A percentile compares a stretch with the other conserved stretches of the same genome.
Conservation (phyloP, 345 rosid genomes). For the Ceriops zippeliana region DNA sequence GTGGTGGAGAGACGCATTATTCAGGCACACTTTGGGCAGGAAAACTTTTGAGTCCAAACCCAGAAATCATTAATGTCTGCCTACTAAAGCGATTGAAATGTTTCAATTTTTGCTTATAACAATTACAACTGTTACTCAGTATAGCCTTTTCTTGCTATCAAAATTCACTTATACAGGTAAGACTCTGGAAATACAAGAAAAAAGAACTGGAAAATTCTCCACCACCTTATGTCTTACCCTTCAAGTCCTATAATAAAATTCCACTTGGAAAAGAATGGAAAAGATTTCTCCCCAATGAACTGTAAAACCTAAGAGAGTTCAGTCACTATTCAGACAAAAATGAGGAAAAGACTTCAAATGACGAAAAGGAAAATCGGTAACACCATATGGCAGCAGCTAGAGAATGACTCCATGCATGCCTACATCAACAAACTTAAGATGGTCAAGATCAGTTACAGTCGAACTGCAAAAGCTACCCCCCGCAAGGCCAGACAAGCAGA, state of each 20-base stretch:
- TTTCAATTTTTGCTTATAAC: constrained; percentile 34
- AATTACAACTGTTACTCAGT: constrained; percentile 47
- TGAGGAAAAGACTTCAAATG: constrained; percentile 19
- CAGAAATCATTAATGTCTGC: constrained; percentile 1
- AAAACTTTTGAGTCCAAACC: too few species aligned
- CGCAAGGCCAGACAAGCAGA: constrained; percentile 36
- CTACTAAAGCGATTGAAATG: constrained; percentile 27
- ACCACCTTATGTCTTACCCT: constrained; percentile 42
- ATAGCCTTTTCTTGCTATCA: constrained; percentile 50
- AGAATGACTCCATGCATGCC: constrained; percentile 39
- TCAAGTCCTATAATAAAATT: constrained; percentile 31
- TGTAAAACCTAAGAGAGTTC: constrained; percentile 28
- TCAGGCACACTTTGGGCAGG: too few species aligned
- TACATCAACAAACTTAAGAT: constrained; percentile 43
- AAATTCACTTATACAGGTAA: constrained; percentile 65
- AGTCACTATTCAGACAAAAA: constrained; percentile 12
- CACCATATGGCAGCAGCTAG: constrained; percentile 34
- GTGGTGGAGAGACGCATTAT: too few species aligned
- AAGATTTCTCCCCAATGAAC: constrained; percentile 41
- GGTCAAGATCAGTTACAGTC: constrained; percentile 46
- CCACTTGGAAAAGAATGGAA: constrained; percentile 31
- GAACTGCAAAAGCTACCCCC: constrained; percentile 31
- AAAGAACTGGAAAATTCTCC: constrained; percentile 28
- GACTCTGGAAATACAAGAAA: constrained; percentile 21
- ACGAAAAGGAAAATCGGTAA: constrained; percentile 28